A percentile compares a stretch with the other conserved stretches of the same genome.
Conservation (phyloP, 805 yeast species). For the Monosporozyma aquatica region DNA sequence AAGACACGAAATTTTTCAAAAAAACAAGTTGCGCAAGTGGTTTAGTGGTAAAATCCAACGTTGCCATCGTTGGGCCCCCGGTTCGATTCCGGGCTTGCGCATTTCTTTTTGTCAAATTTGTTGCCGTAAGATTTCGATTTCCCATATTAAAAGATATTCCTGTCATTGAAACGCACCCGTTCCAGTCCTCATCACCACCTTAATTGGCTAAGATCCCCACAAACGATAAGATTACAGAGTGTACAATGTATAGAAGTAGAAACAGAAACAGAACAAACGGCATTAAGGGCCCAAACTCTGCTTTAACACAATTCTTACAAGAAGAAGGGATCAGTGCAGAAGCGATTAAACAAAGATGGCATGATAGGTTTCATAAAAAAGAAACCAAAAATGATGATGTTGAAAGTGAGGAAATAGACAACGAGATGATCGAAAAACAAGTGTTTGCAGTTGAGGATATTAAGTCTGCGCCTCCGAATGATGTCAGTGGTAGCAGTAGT, state of each 20-base stretch:
- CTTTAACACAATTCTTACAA: constrained; percentile 77
- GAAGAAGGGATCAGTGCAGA: constrained; percentile 86
- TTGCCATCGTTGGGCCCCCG: constrained; percentile 4
- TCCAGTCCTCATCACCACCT: no score
- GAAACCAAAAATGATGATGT: neutral
- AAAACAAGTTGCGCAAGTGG: constrained; percentile 4
- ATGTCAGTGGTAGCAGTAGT: neutral
- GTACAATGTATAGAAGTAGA: constrained; percentile 23
- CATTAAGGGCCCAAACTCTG: constrained; percentile 61
- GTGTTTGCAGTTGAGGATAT: neutral
- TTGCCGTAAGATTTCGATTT: neutral
- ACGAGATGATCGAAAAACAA: neutral
- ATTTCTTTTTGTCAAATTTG: neutral
- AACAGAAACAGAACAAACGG: constrained; percentile 14
- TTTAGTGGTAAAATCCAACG: constrained; percentile 3
- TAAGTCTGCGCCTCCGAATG: neutral
- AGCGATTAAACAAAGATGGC: constrained; percentile 48
- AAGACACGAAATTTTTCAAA: no score
- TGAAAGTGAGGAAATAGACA: neutral
- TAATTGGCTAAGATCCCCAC: no score
- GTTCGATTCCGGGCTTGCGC: constrained; percentile 4
- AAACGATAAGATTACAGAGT: no score
- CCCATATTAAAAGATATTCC: neutral
- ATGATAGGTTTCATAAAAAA: constrained; percentile 22
- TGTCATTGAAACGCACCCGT: no score